Conservation (phyloP, 352 stramenopile species). For the Phytophthora chlamydospora region DNA sequence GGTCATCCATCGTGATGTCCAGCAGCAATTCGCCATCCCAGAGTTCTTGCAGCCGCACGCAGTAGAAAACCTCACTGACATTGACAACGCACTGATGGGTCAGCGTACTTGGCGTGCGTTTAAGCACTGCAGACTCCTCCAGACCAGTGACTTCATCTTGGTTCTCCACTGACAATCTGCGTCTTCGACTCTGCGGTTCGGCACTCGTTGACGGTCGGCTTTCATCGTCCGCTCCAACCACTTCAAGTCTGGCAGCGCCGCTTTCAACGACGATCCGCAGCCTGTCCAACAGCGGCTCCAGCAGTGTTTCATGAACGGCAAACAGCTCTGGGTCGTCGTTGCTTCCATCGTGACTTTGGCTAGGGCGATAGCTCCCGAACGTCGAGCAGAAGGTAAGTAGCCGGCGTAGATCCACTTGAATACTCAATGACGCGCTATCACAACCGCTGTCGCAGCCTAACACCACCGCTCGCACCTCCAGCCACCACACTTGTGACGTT, state of each 20-base stretch:
- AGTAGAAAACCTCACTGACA: conserved; percentile 59
- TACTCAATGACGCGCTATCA: conserved; percentile 14
- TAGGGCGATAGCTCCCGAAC: conserved; percentile 63
- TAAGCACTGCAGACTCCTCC: neutral
- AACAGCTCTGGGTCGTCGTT: conserved; percentile 41
- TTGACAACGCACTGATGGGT: conserved; percentile 61
- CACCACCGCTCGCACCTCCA: conserved; percentile 55
- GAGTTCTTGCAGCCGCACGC: conserved; percentile 59
- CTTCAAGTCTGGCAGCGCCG: conserved; percentile 11
- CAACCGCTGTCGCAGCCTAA: conserved; percentile 9
- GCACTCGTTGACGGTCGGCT: conserved; percentile 5
- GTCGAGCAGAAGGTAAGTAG: conserved; percentile 41
- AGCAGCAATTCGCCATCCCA: conserved; percentile 73
- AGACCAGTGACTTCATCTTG: neutral
- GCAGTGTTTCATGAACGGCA: conserved; percentile 58
- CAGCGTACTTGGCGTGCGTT: conserved; percentile 33
- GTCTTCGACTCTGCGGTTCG: conserved; percentile 5
- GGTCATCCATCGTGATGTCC: conserved; percentile 61
- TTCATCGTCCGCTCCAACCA: conserved; percentile 13
- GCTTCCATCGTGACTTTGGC: conserved; percentile 34
- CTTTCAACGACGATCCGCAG: conserved; percentile 19
- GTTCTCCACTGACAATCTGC: conserved; percentile 16
- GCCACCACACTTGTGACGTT: conserved; percentile 66
- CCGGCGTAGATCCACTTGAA: conserved; percentile 45
- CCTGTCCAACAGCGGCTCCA: conserved; percentile 49